These are phyloP conservation scores for Pleochaeta shiraiana DNA, from an alignment of 2,329 filamentous ascomycete genomes.

Conservation along the genomic window DNA sequence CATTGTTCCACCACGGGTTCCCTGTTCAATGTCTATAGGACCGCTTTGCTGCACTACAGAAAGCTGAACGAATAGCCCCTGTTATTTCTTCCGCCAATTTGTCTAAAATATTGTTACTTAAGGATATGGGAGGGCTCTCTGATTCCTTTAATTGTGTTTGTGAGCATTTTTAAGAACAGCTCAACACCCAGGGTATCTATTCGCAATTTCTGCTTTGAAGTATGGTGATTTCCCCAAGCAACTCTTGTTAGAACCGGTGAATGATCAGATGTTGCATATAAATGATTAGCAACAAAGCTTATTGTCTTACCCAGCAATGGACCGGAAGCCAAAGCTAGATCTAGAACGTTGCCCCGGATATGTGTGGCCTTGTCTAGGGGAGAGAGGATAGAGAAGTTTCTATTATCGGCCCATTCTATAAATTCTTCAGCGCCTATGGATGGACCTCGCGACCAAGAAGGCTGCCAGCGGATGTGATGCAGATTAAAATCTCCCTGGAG, in stretches of 20 bases:
- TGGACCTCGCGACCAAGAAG: background rate
- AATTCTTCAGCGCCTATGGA: background rate
- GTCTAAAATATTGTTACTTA: background rate
- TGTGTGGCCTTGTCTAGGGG: background rate
- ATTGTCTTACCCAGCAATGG: background rate
- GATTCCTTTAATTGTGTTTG: background rate
- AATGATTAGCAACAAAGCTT: background rate
- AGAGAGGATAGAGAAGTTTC: background rate
- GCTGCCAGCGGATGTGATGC: background rate
- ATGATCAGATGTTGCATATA: background rate
- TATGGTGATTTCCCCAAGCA: background rate
- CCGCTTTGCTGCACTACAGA: background rate
- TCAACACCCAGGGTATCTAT: background rate
- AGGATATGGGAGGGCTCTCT: background rate
- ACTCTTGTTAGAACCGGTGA: background rate
- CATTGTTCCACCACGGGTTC: background rate
- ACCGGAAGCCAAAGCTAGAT: background rate
- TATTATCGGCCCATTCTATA: background rate
- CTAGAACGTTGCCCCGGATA: slow-evolving; percentile 1
- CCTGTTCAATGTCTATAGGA: background rate
- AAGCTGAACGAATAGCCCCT: background rate
- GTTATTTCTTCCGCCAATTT: background rate
- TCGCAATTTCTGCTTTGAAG: background rate
- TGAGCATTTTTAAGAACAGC: background rate
- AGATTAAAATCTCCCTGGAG: background rate